Percentiles rank a stretch among this genome's conserved stretches.
These are phyloP conservation scores for Cercospora berteroae DNA, from an alignment of 2,329 filamentous ascomycete genomes.

Conservation along the genomic window DNA sequence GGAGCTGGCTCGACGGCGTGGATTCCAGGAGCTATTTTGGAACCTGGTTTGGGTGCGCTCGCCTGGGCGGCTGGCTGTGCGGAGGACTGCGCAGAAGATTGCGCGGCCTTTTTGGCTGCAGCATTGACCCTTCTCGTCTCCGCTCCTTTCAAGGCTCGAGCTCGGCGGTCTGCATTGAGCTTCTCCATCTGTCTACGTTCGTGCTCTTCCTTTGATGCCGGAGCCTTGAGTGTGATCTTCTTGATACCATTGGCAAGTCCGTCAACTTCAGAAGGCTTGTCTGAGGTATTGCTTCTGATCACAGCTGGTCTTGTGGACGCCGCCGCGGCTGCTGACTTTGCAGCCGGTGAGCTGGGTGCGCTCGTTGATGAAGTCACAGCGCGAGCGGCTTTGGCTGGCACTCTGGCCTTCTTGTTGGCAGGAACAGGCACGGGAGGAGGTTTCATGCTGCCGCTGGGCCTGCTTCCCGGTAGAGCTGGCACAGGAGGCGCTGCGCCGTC, in stretches of 20 bases:
- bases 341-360: slow-evolving; percentile 42
- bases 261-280: slow-evolving; percentile 45
- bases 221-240: slow-evolving; percentile 58
- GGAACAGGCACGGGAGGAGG: slow-evolving; percentile 28
- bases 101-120: slow-evolving; percentile 34
- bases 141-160: slow-evolving; percentile 35
- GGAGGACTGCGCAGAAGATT: slow-evolving; percentile 12
- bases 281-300: slow-evolving; percentile 2
- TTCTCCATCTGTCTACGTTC: slow-evolving; percentile 43
- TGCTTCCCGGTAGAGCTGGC: slow-evolving; percentile 23
- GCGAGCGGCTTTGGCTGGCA: slow-evolving; percentile 25
- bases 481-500: slow-evolving; percentile 25
- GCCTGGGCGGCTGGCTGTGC: not conserved
- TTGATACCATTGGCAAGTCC: slow-evolving; percentile 54
- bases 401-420: slow-evolving; percentile 31
- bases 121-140: slow-evolving; percentile 37
- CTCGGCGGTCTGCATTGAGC: slow-evolving; percentile 45
- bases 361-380: slow-evolving; percentile 13
- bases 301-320: slow-evolving; percentile 4
- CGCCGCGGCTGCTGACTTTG: slow-evolving; percentile 37
- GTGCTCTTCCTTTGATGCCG: slow-evolving; percentile 56
- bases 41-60: not conserved
- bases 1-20: not conserved
- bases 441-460: slow-evolving; percentile 33
- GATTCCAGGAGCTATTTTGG: not conserved